Evolutionary conservation across 148 eudicot species (phyloP), one percentile per base, ranked within the genome.

Genomic region (Chenopodium quinoa): DNA sequence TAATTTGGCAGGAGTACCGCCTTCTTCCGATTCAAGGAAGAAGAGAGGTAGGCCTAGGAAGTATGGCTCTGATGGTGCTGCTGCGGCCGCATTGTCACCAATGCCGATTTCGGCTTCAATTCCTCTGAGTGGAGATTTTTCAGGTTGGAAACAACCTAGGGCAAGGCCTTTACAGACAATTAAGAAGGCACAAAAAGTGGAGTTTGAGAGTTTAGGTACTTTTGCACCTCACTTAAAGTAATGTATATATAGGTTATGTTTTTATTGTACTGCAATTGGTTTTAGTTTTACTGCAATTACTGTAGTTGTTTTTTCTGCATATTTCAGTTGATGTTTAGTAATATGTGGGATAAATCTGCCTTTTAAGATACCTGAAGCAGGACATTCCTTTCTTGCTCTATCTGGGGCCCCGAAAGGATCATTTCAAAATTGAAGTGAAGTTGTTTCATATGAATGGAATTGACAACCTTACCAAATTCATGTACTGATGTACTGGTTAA

Each of bases 71-170:
- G 96, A 91, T 80, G 98, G 97, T 20, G 67, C 88, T 47, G 81
- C 71, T 8, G 70, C 83, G 56, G 77, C 78, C 29, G 89, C 99
- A 46, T 83, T 95, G 84, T 93, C 97, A 9, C 98, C 97, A 22
- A 91, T 91, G 96, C 97, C 97, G 7, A 95, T 95, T 75, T 95
- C 99, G 9, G 94, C 99, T 76, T 95, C 99, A 13, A 92, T 93
- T 82, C 97, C 98, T 46, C 88, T 95, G 32, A 76, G 91, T 25
- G 94, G 98, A 44, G 97, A 91, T 32, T 93, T 82, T 79, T 86
- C 97, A n/a, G 89, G 86, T 69, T 95, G 94, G 94, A 93, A 93
- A 75, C 94, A 86, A 20, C 81, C 90, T 62, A 82, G 80, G 75
- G 91, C 80, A n/a, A 78, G 87, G 82, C 89, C 91, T 11, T 81